Conservation (phyloP, 75 land plant species). For the Selaginella moellendorffii region DNA sequence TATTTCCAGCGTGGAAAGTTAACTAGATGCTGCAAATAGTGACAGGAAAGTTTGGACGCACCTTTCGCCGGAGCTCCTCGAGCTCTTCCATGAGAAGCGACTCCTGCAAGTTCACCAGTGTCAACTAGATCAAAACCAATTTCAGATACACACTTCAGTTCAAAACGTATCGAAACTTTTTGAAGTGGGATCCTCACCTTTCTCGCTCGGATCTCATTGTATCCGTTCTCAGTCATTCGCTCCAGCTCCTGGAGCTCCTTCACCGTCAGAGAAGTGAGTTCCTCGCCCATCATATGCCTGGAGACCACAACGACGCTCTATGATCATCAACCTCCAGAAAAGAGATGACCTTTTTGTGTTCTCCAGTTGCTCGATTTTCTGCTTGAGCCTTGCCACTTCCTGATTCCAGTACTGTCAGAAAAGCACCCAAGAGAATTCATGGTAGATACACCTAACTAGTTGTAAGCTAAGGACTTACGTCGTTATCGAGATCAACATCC, state of each 20-base stretch:
- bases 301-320: no score
- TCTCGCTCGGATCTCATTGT: neutral
- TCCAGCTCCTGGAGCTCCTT: neutral
- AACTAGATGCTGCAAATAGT: neutral
- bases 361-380: conserved; percentile 18
- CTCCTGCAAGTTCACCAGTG: neutral
- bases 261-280: neutral
- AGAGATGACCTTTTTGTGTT: conserved; percentile 10
- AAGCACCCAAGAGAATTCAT: neutral
- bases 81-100: neutral
- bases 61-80: neutral
- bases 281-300: neutral
- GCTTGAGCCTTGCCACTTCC: conserved; percentile 19
- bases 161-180: neutral
- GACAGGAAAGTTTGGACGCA: neutral
- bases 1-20: neutral
- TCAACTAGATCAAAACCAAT: neutral
- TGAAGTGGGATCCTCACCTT: no score
- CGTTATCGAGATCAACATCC: conserved; percentile 9
- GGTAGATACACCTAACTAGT: neutral
- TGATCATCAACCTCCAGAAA: no score
- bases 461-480: conserved; percentile 5
- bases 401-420: conserved; percentile 14
- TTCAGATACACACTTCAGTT: neutral
- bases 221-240: neutral